Conservation (phyloP, 192 early-diverging fungal species). For the Coemansia sp. region DNA sequence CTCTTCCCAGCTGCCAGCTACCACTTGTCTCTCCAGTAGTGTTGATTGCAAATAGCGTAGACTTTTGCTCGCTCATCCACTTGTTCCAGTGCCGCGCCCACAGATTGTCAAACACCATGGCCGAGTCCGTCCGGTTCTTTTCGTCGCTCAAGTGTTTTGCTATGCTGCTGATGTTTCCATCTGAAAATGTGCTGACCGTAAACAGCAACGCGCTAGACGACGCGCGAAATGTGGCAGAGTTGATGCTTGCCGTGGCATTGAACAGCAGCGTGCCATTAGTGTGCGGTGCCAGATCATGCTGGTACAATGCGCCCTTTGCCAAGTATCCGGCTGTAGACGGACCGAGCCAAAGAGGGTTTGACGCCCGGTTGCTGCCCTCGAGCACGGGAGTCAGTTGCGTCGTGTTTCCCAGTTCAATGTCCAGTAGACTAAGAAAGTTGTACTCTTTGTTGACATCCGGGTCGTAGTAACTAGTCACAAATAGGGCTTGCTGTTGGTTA, state of each 20-base stretch:
- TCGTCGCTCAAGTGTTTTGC: slow-evolving; percentile 41
- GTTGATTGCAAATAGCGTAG: slow-evolving; percentile 60
- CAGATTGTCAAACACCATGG: slow-evolving; percentile 64
- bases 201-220: slow-evolving; percentile 13
- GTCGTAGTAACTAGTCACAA: slow-evolving; percentile 24
- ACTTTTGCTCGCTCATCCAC: slow-evolving; percentile 58
- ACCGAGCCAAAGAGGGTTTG: slow-evolving; percentile 38
- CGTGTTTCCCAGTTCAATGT: slow-evolving; percentile 20
- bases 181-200: slow-evolving; percentile 23
- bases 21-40: slow-evolving; percentile 23
- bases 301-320: slow-evolving; percentile 23
- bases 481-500: slow-evolving; percentile 27
- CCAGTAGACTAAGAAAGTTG: slow-evolving; percentile 16
- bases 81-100: slow-evolving; percentile 79
- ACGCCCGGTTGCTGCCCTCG: not conserved
- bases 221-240: slow-evolving; percentile 17
- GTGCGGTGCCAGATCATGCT: slow-evolving; percentile 30
- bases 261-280: slow-evolving; percentile 16
- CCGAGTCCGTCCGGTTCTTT: slow-evolving; percentile 55
- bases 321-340: slow-evolving; percentile 19
- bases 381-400: slow-evolving; percentile 29
- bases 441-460: slow-evolving; percentile 23
- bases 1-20: slow-evolving; percentile 36
- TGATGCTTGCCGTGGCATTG: slow-evolving; percentile 25
- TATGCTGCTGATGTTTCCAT: slow-evolving; percentile 55